Percentiles rank a stretch among this genome's conserved stretches.
phyloP scores from a whole-genome alignment of 1,139 yeast species.

The Saccharomyces hybrid region DNA sequence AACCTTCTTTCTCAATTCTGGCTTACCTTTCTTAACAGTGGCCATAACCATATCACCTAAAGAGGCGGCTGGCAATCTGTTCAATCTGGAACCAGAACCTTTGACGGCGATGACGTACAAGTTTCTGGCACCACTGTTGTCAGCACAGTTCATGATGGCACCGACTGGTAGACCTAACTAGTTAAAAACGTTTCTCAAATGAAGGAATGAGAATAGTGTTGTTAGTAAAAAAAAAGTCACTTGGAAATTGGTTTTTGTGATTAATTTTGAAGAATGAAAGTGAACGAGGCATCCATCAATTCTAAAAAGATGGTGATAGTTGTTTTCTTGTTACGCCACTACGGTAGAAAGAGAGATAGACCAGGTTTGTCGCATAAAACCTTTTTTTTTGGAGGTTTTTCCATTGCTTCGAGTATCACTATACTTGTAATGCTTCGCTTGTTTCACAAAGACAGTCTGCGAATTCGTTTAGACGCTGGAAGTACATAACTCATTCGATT shows the following conservation, averaged over 20 bases:
- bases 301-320: no score
- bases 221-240: slow-evolving; percentile 17
- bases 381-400: no score
- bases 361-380: no score
- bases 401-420: no score
- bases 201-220: neutral
- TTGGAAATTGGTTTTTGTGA: neutral
- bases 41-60: slow-evolving; percentile 99
- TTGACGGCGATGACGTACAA: slow-evolving; percentile 97
- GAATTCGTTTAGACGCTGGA: no score
- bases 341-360: no score
- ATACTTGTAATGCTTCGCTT: no score
- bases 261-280: neutral
- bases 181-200: slow-evolving; percentile 10
- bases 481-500: no score
- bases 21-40: slow-evolving; percentile 99
- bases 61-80: slow-evolving; percentile 99
- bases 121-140: slow-evolving; percentile 99
- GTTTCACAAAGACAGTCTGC: no score
- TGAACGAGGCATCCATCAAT: no score
- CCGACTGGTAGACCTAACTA: slow-evolving; percentile 99
- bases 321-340: no score
- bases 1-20: slow-evolving; percentile 99
- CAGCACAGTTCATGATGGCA: slow-evolving; percentile 99
- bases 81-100: slow-evolving; percentile 98